Evolutionary conservation across 2,329 filamentous ascomycete species (phyloP).

Genomic region (Coleophoma eucalyptorum): DNA sequence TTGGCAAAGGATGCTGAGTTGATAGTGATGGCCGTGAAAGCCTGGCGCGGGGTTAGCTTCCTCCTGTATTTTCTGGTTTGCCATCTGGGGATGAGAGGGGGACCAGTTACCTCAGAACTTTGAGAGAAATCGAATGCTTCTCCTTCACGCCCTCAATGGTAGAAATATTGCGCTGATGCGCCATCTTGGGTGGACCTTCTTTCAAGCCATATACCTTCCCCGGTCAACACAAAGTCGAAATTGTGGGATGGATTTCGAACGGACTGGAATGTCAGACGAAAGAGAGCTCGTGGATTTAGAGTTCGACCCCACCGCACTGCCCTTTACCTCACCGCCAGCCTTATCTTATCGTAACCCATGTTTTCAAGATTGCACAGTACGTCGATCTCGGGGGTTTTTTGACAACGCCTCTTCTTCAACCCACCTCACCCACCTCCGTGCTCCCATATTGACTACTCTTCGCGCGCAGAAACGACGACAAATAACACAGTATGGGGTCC

Average conservation of each 20-base stretch:
- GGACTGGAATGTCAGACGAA: neutral
- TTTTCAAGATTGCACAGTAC: too few species aligned
- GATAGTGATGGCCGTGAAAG: constrained; percentile 79
- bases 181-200: constrained; percentile 14
- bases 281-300: neutral
- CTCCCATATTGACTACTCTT: too few species aligned
- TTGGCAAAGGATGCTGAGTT: constrained; percentile 61
- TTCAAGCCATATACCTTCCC: constrained; percentile 13
- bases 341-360: too few species aligned
- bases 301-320: neutral
- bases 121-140: constrained; percentile 74
- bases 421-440: neutral
- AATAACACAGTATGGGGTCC: neutral
- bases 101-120: constrained; percentile 60
- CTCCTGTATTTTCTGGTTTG: neutral
- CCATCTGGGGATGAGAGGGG: neutral
- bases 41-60: constrained; percentile 37
- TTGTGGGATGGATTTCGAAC: neutral
- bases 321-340: too few species aligned
- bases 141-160: constrained; percentile 51
- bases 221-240: too few species aligned
- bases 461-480: neutral
- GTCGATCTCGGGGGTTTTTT: too few species aligned
- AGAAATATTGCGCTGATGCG: constrained; percentile 25
- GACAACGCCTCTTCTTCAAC: neutral